A percentile compares a stretch with the other conserved stretches of the same genome.
Evolutionary conservation across 129 eudicot species (phyloP).

Genomic region (Deinandra increscens): DNA sequence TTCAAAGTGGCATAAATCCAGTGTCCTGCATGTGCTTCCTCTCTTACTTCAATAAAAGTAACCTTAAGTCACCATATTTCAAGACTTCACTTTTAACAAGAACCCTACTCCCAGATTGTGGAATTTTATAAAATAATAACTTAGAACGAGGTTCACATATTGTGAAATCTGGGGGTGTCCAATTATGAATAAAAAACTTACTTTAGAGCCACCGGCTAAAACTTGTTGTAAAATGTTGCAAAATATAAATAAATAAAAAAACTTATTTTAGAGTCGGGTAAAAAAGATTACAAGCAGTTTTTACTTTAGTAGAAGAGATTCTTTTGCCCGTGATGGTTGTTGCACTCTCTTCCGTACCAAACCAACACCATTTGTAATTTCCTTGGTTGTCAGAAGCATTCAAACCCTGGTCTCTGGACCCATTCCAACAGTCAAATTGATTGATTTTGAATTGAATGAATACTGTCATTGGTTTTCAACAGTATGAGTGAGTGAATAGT

Average conservation of each 20-base stretch:
- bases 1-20: constrained; percentile 32
- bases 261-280: neutral
- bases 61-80: neutral
- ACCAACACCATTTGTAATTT: constrained; percentile 20
- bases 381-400: constrained; percentile 29
- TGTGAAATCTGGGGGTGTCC: too few relatives aligned
- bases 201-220: too few relatives aligned
- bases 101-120: neutral
- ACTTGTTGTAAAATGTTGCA: neutral
- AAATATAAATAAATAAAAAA: neutral
- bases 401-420: constrained; percentile 4
- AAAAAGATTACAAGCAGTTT: constrained; percentile 8
- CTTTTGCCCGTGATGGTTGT: constrained; percentile 32
- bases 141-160: too few relatives aligned
- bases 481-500: constrained; percentile 3
- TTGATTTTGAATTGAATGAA: constrained; percentile 1
- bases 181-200: too few relatives aligned
- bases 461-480: constrained; percentile 25
- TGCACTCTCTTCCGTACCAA: constrained; percentile 24
- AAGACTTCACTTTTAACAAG: neutral
- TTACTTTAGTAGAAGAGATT: constrained; percentile 29
- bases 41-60: constrained; percentile 16
- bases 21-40: constrained; percentile 62
- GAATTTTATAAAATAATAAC: too few relatives aligned
- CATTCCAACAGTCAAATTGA: constrained; percentile 25